phyloP scores from a whole-genome alignment of 2,329 filamentous ascomycete species.

The Annulohypoxylon truncatum region DNA sequence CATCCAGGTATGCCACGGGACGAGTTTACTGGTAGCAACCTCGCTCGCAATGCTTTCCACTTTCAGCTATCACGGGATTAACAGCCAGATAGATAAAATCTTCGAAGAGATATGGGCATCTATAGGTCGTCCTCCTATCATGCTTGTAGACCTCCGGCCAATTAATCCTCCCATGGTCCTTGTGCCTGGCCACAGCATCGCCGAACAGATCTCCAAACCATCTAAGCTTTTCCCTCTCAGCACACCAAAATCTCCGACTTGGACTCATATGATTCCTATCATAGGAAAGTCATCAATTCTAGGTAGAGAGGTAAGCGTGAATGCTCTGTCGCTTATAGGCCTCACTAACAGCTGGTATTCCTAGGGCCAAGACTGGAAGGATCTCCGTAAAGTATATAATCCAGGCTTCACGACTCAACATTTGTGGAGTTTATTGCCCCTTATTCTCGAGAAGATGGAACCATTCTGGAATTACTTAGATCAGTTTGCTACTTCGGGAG shows the following conservation, averaged over 20 bases:
- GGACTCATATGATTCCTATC: conserved; percentile 35
- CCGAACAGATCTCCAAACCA: conserved; percentile 41
- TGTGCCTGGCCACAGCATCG: conserved; percentile 34
- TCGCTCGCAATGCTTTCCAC: too few species aligned
- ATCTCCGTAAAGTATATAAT: conserved; percentile 52
- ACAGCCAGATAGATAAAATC: conserved; percentile 29
- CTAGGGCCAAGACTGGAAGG: conserved; percentile 49
- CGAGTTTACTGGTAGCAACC: too few species aligned
- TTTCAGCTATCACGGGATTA: not conserved
- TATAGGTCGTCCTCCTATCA: conserved; percentile 36
- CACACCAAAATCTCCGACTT: conserved; percentile 37
- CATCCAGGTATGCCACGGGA: not conserved
- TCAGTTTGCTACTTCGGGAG: conserved; percentile 42
- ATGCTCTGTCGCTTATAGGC: conserved; percentile 38
- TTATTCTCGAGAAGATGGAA: conserved; percentile 52
- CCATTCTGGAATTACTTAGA: conserved; percentile 51
- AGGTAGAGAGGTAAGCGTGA: conserved; percentile 32
- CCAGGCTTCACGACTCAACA: conserved; percentile 55
- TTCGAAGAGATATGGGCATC: conserved; percentile 41
- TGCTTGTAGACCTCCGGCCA: conserved; percentile 41
- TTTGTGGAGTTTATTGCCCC: conserved; percentile 48
- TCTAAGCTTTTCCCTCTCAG: conserved; percentile 33
- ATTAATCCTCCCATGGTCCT: conserved; percentile 37
- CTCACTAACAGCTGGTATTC: conserved; percentile 22
- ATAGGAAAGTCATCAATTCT: conserved; percentile 35